These are phyloP conservation scores for Purshia tridentata DNA, from an alignment of 306 rosid genomes.

Conservation along the genomic window DNA sequence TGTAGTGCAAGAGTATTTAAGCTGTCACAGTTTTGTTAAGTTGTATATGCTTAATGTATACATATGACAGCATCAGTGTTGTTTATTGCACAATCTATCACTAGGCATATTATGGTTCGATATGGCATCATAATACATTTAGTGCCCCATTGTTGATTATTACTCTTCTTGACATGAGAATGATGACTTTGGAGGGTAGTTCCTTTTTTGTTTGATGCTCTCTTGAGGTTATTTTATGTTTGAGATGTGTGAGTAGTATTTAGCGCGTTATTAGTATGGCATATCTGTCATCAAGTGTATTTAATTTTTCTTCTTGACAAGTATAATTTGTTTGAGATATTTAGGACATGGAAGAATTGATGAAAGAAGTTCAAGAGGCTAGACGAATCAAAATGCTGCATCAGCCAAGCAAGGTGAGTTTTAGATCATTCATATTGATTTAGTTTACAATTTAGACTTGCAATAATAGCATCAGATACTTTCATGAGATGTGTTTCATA, in stretches of 20 bases:
- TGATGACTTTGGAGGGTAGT: not conserved
- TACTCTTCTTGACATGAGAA: not conserved
- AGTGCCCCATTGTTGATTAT: not conserved
- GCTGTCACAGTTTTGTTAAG: not conserved
- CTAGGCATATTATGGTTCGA: not conserved
- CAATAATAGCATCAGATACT: not conserved
- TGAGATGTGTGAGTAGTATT: not conserved
- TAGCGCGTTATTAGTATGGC: not conserved
- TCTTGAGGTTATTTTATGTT: not conserved
- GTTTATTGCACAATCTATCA: not conserved
- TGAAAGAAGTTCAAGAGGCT: conserved; percentile 98
- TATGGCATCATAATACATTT: not conserved
- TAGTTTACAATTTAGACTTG: conserved; percentile 12
- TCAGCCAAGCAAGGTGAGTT: conserved; percentile 87
- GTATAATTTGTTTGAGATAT: conserved; percentile 27
- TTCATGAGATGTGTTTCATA: not conserved
- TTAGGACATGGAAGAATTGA: conserved; percentile 82
- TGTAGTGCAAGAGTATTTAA: not conserved
- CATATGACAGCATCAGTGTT: not conserved
- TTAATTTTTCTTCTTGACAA: conserved; percentile 20
- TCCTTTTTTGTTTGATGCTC: conserved; percentile 8
- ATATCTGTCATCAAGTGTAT: not conserved
- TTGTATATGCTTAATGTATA: not conserved
- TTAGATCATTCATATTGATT: conserved; percentile 14
- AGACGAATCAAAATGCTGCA: conserved; percentile 93